Evolutionary conservation across 805 yeast genomes (phyloP), one percentile per base, ranked within the genome.

Genomic region (Debaryomyces maramus): DNA sequence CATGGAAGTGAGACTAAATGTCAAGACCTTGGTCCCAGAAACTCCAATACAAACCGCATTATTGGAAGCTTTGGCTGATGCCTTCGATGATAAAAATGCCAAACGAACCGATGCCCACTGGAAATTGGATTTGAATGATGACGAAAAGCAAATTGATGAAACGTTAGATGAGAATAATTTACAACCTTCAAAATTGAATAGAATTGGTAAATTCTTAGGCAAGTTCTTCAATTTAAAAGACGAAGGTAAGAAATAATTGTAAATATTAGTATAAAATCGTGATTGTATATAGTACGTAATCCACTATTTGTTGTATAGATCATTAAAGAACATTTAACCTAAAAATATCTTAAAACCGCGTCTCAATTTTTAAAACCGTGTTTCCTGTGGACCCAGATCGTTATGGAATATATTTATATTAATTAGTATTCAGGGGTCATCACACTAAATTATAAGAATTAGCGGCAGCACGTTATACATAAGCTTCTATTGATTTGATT

Each of bases 51-150:
- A 93, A 61, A 83, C 82, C 9, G 95, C 95, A 20, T 69, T 93
- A 40, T 73, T 95, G 54, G 99, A 93, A 60, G 96, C 97, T 0
- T 73, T 93, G 47, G 99, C 99, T 1, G 97, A 89, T 56, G 85
- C 95, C 2, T 77, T 85, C 35, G 80, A 85, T 43, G 99, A 93
- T 60, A 71, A 72, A 31, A 75, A 72, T 17, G 99, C 99, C 3
- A 85, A 77, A 50, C 72, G 95, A 47, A 70, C 82, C 9, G 81
- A 79, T 54, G 63, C 65, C 11, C 65, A 67, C 38, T 63, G 67
- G 63, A 61, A 63, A 36, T 44, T 56, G 18, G 69, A 65, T 34
- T 28, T 55, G n/a, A 68, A 61, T 4, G 60, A 59, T 19, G 50
- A 51, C n/a, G 43, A 41, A 10, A 43, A 41, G 39, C 46, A 26